Base-by-base conservation (phyloP, 2,329 filamentous ascomycete genomes). In the Aspergillus candidus region DNA sequence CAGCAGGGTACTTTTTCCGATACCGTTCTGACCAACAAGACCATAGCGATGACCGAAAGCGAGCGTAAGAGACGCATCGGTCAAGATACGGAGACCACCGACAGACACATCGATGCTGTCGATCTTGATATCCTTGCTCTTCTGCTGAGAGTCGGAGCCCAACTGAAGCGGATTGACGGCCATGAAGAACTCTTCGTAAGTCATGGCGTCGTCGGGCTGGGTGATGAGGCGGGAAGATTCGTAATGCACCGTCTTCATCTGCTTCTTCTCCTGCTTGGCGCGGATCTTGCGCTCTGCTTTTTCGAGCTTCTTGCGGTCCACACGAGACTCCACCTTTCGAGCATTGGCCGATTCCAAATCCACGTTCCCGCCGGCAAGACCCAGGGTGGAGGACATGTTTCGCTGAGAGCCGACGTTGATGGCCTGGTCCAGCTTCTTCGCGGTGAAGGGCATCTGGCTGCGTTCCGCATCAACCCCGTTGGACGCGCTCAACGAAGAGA, bases 131-230 rank as follows among this genome's bases (percentile, higher is more conserved):
- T 98, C 93, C 76, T 98, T 98, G 69, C 90, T 95, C 82, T 97
- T 98, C 29, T 83, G 78, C 47, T 83, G 68, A 44, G 79, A 68
- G 53, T 77, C 82, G 15, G 76, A 72, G 43, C 89, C 91, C 48
- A 97, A 61, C 65, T 97, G 91, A 51, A 98, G 78, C 49, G 93
- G 93, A 68, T 98, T 98, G 74, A 98, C 93, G 42, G 88, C 85
- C 93, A 98, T 97, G 79, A 94, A 98, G 72, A 98, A 97, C 66
- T 98, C 93, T 70, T 98, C 93, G 66, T 98, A 98, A 33, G 88
- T 94, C 75, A 95, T 84, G 11, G 90, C 75, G 58, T 84, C 80
- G 58, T 91, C 85, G 4, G 88, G 78, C 68, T 88, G 80, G 62
- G 94, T 84, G 54, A 98, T 81, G 54, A 98, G 75, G 55, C 83